Percentiles rank a stretch among this genome's conserved stretches.
These are phyloP conservation scores for Omphalea diandra DNA, from an alignment of 441 rosid genomes.

Conservation along the genomic window DNA sequence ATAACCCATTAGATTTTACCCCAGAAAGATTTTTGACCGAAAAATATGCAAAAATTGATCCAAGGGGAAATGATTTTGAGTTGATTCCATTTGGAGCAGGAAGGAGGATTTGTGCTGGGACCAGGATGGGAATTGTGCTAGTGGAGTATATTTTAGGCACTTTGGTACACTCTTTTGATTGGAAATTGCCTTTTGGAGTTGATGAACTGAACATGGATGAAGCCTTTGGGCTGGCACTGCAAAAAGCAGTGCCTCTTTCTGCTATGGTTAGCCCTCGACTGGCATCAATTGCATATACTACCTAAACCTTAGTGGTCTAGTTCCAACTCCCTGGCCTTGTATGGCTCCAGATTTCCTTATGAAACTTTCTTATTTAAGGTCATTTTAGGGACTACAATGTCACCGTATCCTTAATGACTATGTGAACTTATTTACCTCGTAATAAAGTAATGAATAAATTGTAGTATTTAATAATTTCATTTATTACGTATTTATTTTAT, in stretches of 20 bases:
- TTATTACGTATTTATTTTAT: too few relatives aligned
- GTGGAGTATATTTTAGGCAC: conserved; percentile 60
- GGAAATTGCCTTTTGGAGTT: conserved; percentile 41
- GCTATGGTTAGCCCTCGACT: conserved; percentile 44
- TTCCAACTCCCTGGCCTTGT: not conserved
- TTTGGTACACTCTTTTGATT: conserved; percentile 53
- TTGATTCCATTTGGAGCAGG: conserved; percentile 59
- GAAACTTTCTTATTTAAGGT: too few relatives aligned
- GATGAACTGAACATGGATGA: conserved; percentile 53
- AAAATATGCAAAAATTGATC: conserved; percentile 38
- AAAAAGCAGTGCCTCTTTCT: conserved; percentile 53
- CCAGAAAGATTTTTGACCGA: conserved; percentile 45
- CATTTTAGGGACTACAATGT: too few relatives aligned
- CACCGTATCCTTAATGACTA: too few relatives aligned
- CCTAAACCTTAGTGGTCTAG: not conserved
- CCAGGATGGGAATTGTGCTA: conserved; percentile 58
- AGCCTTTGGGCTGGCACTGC: conserved; percentile 56
- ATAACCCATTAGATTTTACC: conserved; percentile 36
- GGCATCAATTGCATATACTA: conserved; percentile 27
- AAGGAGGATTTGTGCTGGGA: conserved; percentile 56
- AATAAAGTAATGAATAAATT: too few relatives aligned
- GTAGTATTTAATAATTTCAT: too few relatives aligned
- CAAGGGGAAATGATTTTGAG: conserved; percentile 55
- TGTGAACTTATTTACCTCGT: too few relatives aligned
- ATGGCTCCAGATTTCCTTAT: not conserved